phyloP scores from a whole-genome alignment of 2,329 filamentous ascomycete genomes.

The Corinectria fuckeliana region DNA sequence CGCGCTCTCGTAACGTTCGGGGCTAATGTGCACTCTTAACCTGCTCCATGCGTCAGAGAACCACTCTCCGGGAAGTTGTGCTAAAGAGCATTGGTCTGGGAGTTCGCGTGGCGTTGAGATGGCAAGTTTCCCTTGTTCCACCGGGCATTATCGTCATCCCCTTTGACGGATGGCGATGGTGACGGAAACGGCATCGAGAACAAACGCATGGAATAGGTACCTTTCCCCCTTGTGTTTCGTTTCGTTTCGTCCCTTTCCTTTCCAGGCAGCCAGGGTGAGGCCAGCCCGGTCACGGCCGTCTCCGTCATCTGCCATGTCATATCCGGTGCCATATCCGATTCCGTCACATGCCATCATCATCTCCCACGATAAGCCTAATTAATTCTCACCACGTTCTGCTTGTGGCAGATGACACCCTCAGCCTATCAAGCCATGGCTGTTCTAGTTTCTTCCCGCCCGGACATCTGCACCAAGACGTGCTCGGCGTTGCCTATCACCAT shows the following conservation, averaged over 20 bases:
- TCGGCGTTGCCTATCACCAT: slow-evolving; percentile 35
- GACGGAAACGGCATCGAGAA: neutral
- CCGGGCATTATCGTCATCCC: neutral
- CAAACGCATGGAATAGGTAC: neutral
- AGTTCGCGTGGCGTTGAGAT: neutral
- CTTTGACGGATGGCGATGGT: neutral
- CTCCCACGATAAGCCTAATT: neutral
- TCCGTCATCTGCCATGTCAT: neutral
- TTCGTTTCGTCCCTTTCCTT: slow-evolving; percentile 1
- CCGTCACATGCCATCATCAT: slow-evolving; percentile 4
- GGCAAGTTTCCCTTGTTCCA: neutral
- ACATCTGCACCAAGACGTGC: slow-evolving; percentile 26
- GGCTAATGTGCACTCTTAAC: too few relatives aligned
- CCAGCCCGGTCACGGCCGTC: slow-evolving; percentile 6
- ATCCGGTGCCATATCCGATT: neutral
- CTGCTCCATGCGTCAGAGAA: too few relatives aligned
- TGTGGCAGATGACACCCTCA: neutral
- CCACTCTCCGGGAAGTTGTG: neutral
- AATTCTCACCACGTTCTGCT: neutral
- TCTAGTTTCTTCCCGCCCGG: neutral
- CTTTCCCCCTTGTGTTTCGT: slow-evolving; percentile 4
- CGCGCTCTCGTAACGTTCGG: too few relatives aligned
- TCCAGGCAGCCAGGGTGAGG: slow-evolving; percentile 1
- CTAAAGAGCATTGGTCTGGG: neutral
- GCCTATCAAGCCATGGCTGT: neutral